Evolutionary conservation across 164 flowering plant species (phyloP).

Genomic region (Pachysandra terminalis): DNA sequence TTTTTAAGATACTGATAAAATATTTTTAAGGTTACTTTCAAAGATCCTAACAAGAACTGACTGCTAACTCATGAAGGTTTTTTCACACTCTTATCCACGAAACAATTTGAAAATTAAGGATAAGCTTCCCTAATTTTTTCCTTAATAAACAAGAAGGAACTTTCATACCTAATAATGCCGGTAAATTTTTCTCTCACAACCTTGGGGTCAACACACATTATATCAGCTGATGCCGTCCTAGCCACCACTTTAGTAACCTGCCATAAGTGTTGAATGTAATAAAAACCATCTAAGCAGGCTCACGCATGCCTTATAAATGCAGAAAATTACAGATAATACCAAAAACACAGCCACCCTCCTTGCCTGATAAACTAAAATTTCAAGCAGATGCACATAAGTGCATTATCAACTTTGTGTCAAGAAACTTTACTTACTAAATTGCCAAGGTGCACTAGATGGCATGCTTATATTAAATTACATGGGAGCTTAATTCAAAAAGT

Average conservation of each 20-base stretch:
- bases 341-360: neutral
- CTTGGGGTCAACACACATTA: conserved; percentile 83
- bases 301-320: neutral
- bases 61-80: neutral
- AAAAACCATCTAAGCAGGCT: neutral
- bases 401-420: too few relatives aligned
- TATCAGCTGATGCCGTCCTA: conserved; percentile 81
- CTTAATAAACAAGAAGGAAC: neutral
- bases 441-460: too few relatives aligned
- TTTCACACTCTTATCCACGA: neutral
- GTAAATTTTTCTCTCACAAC: conserved; percentile 81
- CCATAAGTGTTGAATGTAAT: conserved; percentile 11
- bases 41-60: neutral
- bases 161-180: conserved; percentile 70
- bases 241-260: conserved; percentile 93
- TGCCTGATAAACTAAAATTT: neutral
- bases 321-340: neutral
- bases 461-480: too few relatives aligned
- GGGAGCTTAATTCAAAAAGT: too few relatives aligned
- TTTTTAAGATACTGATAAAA: neutral
- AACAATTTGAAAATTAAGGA: neutral
- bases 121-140: neutral
- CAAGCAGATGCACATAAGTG: neutral
- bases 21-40: neutral
- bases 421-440: too few relatives aligned